Conservation (phyloP, 345 rosid genomes). For the Luvunga scandens region DNA sequence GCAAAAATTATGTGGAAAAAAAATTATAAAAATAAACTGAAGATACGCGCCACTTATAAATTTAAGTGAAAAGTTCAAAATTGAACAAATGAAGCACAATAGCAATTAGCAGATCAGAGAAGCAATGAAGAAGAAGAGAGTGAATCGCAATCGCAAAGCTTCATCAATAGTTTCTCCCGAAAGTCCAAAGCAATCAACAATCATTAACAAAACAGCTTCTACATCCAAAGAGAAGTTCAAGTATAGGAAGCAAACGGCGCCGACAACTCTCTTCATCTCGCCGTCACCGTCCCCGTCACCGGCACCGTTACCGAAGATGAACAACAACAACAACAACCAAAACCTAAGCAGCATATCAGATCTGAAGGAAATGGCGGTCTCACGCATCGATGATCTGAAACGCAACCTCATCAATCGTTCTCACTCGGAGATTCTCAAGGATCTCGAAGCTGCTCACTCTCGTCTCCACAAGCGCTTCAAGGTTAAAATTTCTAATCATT, state of each 20-base stretch:
- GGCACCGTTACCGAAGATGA: background rate
- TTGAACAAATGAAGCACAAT: no score
- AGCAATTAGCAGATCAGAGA: no score
- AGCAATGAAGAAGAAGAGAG: slow-evolving; percentile 14
- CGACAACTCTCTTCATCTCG: slow-evolving; percentile 13
- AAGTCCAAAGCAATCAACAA: background rate
- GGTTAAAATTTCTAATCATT: slow-evolving; percentile 18
- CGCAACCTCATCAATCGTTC: slow-evolving; percentile 39
- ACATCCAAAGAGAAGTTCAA: slow-evolving; percentile 3
- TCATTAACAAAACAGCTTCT: slow-evolving; percentile 5
- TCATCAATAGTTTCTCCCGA: background rate
- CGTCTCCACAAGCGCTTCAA: slow-evolving; percentile 57
- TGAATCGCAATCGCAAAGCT: background rate
- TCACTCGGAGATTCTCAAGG: slow-evolving; percentile 51
- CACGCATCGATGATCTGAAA: slow-evolving; percentile 43
- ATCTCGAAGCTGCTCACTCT: slow-evolving; percentile 47
- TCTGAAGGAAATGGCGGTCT: slow-evolving; percentile 37
- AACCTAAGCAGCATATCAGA: slow-evolving; percentile 34
- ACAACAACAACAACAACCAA: slow-evolving; percentile 1
- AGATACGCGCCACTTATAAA: no score
- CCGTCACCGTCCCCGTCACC: slow-evolving; percentile 9
- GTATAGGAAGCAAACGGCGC: slow-evolving; percentile 3
- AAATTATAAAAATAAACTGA: background rate
- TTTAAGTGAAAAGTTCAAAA: no score
- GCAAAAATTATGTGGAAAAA: slow-evolving; percentile 22